These are phyloP conservation scores for Myxozyma neglecta DNA, from an alignment of 805 yeast genomes.

Conservation along the genomic window DNA sequence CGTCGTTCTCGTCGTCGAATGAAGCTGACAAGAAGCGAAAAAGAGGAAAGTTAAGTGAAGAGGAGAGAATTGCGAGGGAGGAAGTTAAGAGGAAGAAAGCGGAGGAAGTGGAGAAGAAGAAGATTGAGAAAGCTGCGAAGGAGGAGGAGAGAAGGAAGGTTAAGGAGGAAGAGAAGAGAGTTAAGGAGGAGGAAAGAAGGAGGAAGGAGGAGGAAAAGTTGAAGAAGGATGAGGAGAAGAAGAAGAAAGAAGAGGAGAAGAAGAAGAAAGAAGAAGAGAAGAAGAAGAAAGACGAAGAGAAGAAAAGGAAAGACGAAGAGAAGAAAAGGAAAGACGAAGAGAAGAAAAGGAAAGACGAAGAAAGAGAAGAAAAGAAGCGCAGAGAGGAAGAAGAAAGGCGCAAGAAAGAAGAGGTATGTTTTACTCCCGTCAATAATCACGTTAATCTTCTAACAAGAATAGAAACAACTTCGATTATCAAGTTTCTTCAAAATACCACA, in stretches of 20 bases:
- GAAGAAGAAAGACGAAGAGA: conserved; percentile 31
- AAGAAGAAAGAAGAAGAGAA: conserved; percentile 34
- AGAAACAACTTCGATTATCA: conserved; percentile 26
- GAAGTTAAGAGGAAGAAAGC: conserved; percentile 13
- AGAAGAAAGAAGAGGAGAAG: conserved; percentile 32
- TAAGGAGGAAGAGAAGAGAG: conserved; percentile 34
- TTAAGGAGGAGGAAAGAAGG: conserved; percentile 32
- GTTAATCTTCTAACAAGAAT: neutral
- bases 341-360: conserved; percentile 31
- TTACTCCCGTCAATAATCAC: neutral
- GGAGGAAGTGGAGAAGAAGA: conserved; percentile 9
- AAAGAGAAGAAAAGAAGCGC: conserved; percentile 19
- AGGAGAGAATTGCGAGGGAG: conserved; percentile 25
- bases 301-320: conserved; percentile 22
- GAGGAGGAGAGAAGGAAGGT: conserved; percentile 31
- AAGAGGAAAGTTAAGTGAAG: conserved; percentile 14
- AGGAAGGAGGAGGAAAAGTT: conserved; percentile 30
- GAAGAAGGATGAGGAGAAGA: conserved; percentile 25
- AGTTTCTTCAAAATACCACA: conserved; percentile 20
- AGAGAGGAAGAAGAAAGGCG: conserved; percentile 16
- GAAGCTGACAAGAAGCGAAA: conserved; percentile 19
- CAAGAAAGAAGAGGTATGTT: conserved; percentile 23
- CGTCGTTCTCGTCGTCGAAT: no score
- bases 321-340: conserved; percentile 31
- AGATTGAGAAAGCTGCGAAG: conserved; percentile 10